Conservation (phyloP, 768 basidiomycete genomes). For the Leccinellum luteum region DNA sequence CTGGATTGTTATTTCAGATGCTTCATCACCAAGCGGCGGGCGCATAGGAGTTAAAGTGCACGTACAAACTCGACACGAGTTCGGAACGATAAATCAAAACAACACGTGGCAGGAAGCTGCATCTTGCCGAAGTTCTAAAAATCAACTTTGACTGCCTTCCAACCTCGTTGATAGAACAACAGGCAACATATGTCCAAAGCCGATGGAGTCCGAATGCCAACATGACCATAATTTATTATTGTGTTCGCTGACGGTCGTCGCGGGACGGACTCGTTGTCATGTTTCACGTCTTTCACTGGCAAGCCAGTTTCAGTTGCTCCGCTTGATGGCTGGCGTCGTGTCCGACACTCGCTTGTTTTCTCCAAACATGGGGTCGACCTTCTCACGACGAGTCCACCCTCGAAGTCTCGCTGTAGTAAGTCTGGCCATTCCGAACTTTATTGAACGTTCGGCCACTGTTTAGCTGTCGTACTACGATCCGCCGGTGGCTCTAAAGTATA, state of each 20-base stretch:
- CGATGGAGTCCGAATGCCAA: background rate
- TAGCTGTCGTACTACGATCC: background rate
- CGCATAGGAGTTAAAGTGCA: background rate
- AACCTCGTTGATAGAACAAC: background rate
- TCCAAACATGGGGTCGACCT: background rate
- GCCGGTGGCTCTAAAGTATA: background rate
- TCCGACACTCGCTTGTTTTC: background rate
- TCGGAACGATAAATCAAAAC: background rate
- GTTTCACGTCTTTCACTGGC: background rate
- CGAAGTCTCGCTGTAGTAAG: background rate
- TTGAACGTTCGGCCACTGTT: background rate
- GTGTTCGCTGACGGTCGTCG: background rate
- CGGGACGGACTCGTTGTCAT: background rate
- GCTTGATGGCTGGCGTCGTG: background rate
- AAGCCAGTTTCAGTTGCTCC: background rate
- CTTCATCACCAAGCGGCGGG: background rate
- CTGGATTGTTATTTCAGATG: background rate
- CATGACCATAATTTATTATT: background rate
- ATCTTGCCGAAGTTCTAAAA: background rate
- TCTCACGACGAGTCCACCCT: background rate
- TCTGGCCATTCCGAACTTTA: background rate
- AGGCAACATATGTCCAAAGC: background rate
- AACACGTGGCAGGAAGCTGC: background rate
- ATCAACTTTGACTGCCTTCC: background rate
- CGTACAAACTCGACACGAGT: background rate